Base-by-base conservation (phyloP, 2,329 filamentous ascomycete species). In the Phoma sp. region DNA sequence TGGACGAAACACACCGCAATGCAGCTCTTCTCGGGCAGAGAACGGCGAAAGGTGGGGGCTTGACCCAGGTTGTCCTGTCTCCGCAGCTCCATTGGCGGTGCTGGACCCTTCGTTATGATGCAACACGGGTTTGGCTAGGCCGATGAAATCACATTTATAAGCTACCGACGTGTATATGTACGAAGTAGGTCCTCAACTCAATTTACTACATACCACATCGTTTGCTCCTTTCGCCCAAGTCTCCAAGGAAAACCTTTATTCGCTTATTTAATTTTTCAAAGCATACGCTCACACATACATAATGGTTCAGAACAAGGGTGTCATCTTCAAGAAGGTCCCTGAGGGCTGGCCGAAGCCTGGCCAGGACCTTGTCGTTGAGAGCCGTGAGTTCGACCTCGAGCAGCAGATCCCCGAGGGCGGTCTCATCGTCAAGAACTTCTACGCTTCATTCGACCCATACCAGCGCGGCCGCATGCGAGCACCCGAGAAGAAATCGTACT, bases 401-500 rank as follows among this genome's bases (percentile, higher is more conserved):
- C 80, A 83, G 45, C 73, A 83, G 5, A 77, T 78, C 25, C 82
- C 86, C 22, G 73, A 83, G 39, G 88, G 89, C 60, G 88, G 91
- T 36, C 74, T 96, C 43, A 85, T 85, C 29, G 77, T 88, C 61
- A 85, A 91, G 78, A 84, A 89, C 65, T 83, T 88, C 68, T 91
- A 89, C 74, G 81, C 87, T 61, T 93, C 90, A 36, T 89, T 89
- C 77, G 92, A 96, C 75, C 92, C 92, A 2, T 96, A 96, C 80
- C 86, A 90, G 80, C 89, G 92, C 53, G 89, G 89, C 57, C 85
- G 85, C 64, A 93, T 96, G 89, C 87, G 91, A 43, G 76, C 81
- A 43, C 71, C 89, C 6, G 74, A 80, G 32, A 67, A 78, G 71
- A 85, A 89, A 77, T 92, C 89, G 9, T 95, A 92, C 80, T 73